These are phyloP conservation scores for Pinus taeda DNA, from an alignment of 75 land plant genomes.

Conservation along the genomic window DNA sequence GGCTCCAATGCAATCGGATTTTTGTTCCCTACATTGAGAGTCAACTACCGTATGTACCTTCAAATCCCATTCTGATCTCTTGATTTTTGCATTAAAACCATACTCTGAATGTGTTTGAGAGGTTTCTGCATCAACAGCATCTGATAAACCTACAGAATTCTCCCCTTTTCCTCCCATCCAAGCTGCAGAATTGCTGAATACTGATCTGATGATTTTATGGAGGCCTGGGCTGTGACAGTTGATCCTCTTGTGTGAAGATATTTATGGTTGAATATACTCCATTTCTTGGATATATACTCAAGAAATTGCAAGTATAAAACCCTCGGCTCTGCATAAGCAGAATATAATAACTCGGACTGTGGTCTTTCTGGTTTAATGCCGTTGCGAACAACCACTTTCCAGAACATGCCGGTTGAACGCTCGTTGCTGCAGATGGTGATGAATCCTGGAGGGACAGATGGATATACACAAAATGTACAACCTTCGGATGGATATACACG, in stretches of 20 bases:
- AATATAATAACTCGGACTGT: not conserved
- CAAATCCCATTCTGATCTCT: conserved; percentile 44
- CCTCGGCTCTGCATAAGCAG: not conserved
- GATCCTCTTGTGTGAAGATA: too few relatives aligned
- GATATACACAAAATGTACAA: too few relatives aligned
- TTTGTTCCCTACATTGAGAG: not conserved
- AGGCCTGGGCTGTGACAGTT: too few relatives aligned
- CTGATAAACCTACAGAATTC: not conserved
- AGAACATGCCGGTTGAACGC: not conserved
- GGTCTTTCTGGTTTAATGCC: not conserved
- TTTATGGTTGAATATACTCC: too few relatives aligned
- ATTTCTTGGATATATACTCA: not conserved
- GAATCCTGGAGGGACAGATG: not conserved
- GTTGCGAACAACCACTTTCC: not conserved
- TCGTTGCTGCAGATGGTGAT: not conserved
- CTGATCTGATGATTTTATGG: not conserved
- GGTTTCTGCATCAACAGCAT: not conserved
- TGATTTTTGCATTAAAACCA: conserved; percentile 10
- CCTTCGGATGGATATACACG: too few relatives aligned
- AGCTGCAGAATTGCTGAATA: not conserved
- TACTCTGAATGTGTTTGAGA: not conserved
- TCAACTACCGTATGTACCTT: conserved; percentile 22
- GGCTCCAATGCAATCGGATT: conserved; percentile 58
- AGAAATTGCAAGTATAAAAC: not conserved
- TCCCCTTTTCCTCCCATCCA: not conserved